These are phyloP conservation scores for Elsinoe ampelina DNA, from an alignment of 2,329 filamentous ascomycete genomes.

Conservation along the genomic window DNA sequence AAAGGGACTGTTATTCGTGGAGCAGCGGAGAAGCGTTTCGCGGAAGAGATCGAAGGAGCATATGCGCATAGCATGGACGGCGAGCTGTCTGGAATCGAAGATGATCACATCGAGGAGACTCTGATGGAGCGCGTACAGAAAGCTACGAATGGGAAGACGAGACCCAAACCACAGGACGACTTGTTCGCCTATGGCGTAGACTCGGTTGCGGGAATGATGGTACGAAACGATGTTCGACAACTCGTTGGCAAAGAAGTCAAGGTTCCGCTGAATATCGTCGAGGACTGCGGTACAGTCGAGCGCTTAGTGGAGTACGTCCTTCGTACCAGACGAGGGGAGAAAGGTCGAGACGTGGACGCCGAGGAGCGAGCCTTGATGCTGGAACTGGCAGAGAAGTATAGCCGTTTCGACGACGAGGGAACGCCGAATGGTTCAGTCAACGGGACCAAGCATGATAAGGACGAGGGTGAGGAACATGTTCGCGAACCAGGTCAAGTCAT, in stretches of 20 bases:
- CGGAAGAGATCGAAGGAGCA: conserved; percentile 36
- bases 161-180: conserved; percentile 33
- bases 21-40: conserved; percentile 43
- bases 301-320: conserved; percentile 32
- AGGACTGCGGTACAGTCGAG: conserved; percentile 49
- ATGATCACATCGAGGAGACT: conserved; percentile 26
- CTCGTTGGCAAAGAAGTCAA: conserved; percentile 28
- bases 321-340: conserved; percentile 31
- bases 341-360: conserved; percentile 24
- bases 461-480: conserved; percentile 5
- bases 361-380: conserved; percentile 35
- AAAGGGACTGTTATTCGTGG: conserved; percentile 52
- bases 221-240: conserved; percentile 33
- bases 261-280: conserved; percentile 50
- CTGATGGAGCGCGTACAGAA: conserved; percentile 27
- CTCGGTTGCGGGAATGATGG: conserved; percentile 48
- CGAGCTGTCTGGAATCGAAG: conserved; percentile 19
- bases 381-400: conserved; percentile 40
- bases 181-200: conserved; percentile 52
- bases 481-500: conserved; percentile 19
- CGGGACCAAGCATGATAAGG: conserved; percentile 14
- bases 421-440: background rate
- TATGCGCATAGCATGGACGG: conserved; percentile 30
- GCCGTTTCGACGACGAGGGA: conserved; percentile 28
- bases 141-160: conserved; percentile 17